Percentiles rank a stretch among this genome's conserved stretches.
phyloP scores from a whole-genome alignment of 2,329 filamentous ascomycete species.

The Ophiostoma sp. region DNA sequence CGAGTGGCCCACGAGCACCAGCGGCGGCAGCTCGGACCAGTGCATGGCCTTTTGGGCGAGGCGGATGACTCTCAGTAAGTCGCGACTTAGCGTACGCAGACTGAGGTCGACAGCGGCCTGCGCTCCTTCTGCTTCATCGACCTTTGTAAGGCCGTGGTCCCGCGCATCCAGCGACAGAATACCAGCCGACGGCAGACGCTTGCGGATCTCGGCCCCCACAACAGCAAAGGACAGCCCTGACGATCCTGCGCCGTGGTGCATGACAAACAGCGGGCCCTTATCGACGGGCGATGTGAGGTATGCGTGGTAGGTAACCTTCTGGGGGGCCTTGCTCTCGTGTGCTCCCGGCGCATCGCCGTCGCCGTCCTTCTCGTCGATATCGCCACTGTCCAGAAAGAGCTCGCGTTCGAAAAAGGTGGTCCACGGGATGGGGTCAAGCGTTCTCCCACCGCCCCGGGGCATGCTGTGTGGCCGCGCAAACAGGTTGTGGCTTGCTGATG shows the following conservation, averaged over 20 bases:
- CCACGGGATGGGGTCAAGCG: constrained; percentile 69
- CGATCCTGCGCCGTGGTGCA: constrained; percentile 91
- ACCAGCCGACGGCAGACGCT: constrained; percentile 70
- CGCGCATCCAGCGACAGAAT: constrained; percentile 81
- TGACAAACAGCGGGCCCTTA: constrained; percentile 77
- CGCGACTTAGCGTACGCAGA: constrained; percentile 64
- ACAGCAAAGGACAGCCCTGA: constrained; percentile 88
- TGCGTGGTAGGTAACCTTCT: constrained; percentile 62
- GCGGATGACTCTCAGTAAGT: constrained; percentile 64
- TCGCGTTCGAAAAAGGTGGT: constrained; percentile 87
- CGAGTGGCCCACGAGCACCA: constrained; percentile 84
- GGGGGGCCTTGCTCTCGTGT: not conserved
- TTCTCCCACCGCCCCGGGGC: constrained; percentile 46
- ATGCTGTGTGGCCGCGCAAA: constrained; percentile 62
- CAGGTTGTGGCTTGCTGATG: constrained; percentile 65
- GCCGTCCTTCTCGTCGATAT: constrained; percentile 33
- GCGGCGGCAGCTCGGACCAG: constrained; percentile 67
- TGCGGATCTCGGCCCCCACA: constrained; percentile 70
- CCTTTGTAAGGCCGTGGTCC: constrained; percentile 68
- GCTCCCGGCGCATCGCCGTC: not conserved
- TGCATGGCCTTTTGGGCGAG: constrained; percentile 62
- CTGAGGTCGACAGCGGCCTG: constrained; percentile 55
- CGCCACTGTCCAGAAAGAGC: constrained; percentile 59
- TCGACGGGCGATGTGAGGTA: constrained; percentile 79
- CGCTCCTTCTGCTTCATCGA: not conserved